Conservation (phyloP, 768 basidiomycete genomes). For the Roridomyces roridus region DNA sequence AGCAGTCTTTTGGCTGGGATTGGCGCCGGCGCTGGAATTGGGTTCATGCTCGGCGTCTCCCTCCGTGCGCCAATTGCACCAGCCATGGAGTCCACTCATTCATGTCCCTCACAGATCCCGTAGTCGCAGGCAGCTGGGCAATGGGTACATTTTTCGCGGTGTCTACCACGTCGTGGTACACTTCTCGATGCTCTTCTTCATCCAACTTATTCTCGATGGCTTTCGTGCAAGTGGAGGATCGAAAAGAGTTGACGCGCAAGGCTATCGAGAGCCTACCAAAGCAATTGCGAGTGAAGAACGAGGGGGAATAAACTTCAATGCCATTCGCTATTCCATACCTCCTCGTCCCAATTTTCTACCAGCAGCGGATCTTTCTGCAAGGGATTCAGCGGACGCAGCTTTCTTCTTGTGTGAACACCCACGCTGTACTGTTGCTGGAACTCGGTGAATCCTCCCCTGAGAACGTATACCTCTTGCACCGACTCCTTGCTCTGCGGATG, state of each 20-base stretch:
- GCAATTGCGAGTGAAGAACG: conserved; percentile 21
- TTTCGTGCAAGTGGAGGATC: background rate
- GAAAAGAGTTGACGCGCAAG: conserved; percentile 9
- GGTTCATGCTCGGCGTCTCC: conserved; percentile 72
- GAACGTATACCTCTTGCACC: conserved; percentile 63
- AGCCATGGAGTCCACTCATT: background rate
- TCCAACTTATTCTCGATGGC: conserved; percentile 5
- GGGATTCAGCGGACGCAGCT: background rate
- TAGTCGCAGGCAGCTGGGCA: conserved; percentile 81
- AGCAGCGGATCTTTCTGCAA: conserved; percentile 67
- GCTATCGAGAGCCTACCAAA: conserved; percentile 19
- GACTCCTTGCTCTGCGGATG: conserved; percentile 42
- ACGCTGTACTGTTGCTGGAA: conserved; percentile 79
- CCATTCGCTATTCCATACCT: conserved; percentile 56
- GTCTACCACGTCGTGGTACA: conserved; percentile 72
- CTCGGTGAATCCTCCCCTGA: conserved; percentile 73
- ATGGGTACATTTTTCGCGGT: conserved; percentile 74
- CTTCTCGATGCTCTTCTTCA: background rate
- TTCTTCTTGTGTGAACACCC: background rate
- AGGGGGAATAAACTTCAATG: conserved; percentile 41
- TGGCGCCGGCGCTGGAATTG: conserved; percentile 79
- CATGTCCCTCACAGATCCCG: conserved; percentile 47
- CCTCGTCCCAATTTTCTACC: conserved; percentile 79
- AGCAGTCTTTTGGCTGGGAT: conserved; percentile 80
- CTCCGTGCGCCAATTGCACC: conserved; percentile 51